Evolutionary conservation across 164 flowering plant species (phyloP), one percentile per base, ranked within the genome.

Genomic region (Echeveria elegans): DNA sequence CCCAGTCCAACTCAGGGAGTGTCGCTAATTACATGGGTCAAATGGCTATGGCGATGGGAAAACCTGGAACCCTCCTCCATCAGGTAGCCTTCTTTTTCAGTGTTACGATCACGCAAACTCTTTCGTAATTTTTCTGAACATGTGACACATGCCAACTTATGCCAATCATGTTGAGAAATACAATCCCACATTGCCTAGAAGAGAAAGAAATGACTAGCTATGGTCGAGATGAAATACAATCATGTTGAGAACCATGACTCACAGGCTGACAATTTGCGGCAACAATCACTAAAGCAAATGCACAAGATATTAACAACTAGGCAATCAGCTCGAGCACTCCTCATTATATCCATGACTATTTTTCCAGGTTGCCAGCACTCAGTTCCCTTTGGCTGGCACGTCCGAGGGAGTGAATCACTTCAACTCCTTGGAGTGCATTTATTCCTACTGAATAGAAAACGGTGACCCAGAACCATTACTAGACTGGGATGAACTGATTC

Each of bases 41-140:
- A 36, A 61, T 61, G 64, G 64, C 64, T 36, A 61, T 61, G 64
- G 64, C 64, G 11, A 61, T 61, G 64, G 64, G 64, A n/a, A 61
- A 61, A 61, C 40, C 31, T 30, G 64, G 64, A 61, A 61, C 64
- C 29, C 64, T 61, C 40, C 64, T 61, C 40, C 64, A 21, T 36
- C 64, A 61, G 40, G 64, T 61, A 61, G 5, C 40, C 40, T 61
- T 36, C 64, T 29, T n/a, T n/a, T n/a, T n/a, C n/a, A n/a, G n/a
- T n/a, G n/a, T 38, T 30, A 18, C 64, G 5, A 16, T 21, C n/a
- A 2, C n/a, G 1, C 24, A 6, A n/a, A 61, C 1, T 50, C 56
- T 47, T 23, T 23, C 21, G 11, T 4, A 50, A 23, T 2, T 21
- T 50, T 24, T 50, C 2, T 6, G 56, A 50, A 2, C 6, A 2